Conservation (phyloP, 1,284 basidiomycete species). For the Papiliotrema nemorosa region DNA sequence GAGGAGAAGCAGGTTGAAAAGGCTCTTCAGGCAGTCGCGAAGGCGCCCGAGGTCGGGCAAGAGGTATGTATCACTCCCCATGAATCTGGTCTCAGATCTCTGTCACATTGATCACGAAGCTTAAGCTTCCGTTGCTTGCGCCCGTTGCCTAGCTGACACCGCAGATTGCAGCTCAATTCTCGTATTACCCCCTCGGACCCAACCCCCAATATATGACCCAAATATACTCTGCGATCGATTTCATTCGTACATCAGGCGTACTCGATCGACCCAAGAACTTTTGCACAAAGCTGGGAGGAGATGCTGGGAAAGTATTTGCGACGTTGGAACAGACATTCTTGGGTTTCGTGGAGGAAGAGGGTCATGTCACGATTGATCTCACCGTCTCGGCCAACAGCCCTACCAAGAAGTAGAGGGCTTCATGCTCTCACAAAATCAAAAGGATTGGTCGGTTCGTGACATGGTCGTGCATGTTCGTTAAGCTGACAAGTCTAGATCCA, state of each 20-base stretch:
- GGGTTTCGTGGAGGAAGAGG: constrained; percentile 9
- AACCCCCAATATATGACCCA: constrained; percentile 13
- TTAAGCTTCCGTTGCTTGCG: too few species aligned
- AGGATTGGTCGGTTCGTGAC: too few species aligned
- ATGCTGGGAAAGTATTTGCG: constrained; percentile 13
- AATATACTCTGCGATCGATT: constrained; percentile 15
- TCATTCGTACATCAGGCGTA: constrained; percentile 8
- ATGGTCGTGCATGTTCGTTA: too few species aligned
- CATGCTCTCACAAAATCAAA: too few species aligned
- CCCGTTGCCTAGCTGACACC: neutral
- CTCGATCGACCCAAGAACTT: constrained; percentile 14
- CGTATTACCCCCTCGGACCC: constrained; percentile 13
- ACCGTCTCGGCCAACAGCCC: constrained; percentile 17
- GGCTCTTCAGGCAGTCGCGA: constrained; percentile 6
- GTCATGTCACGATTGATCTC: constrained; percentile 13
- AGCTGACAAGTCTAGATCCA: too few species aligned
- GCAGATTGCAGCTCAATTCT: constrained; percentile 13
- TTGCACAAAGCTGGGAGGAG: constrained; percentile 14
- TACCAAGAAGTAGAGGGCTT: constrained; percentile 6
- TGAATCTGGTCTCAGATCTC: neutral
- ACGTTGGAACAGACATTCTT: constrained; percentile 12
- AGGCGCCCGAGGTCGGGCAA: constrained; percentile 2
- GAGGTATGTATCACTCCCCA: neutral
- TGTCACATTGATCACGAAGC: too few species aligned
- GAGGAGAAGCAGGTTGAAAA: neutral